Conservation (phyloP, 2,329 filamentous ascomycete species). For the Septoria petroselini region DNA sequence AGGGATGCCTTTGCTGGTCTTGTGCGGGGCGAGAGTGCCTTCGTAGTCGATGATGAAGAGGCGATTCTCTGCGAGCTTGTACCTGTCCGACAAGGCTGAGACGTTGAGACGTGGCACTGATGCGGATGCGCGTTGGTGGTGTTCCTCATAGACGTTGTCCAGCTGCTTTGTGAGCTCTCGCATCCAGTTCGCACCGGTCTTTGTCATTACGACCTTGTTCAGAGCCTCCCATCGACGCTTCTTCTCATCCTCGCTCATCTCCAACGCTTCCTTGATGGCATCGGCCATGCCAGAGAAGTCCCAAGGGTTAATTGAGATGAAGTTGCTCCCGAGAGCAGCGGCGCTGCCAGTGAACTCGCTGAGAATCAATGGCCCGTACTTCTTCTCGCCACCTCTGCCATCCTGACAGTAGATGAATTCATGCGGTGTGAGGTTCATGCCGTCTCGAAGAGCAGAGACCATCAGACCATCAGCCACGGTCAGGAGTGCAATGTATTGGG, state of each 20-base stretch:
- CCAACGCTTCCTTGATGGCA: conserved; percentile 77
- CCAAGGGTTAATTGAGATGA: conserved; percentile 91
- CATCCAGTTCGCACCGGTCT: conserved; percentile 85
- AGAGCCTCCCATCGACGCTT: conserved; percentile 70
- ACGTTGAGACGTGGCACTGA: conserved; percentile 82
- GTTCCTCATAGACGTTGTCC: conserved; percentile 74
- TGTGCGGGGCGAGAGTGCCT: conserved; percentile 84
- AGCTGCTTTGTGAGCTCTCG: conserved; percentile 69
- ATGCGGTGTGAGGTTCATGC: conserved; percentile 95
- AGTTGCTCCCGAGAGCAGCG: conserved; percentile 74
- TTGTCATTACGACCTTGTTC: conserved; percentile 68
- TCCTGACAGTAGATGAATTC: conserved; percentile 94
- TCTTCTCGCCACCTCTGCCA: conserved; percentile 71
- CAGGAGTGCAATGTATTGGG: conserved; percentile 87
- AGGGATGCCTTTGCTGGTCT: conserved; percentile 78
- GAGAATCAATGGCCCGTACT: conserved; percentile 82
- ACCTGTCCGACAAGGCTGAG: conserved; percentile 61
- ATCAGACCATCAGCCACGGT: conserved; percentile 88
- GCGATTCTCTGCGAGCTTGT: conserved; percentile 63
- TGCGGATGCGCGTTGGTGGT: conserved; percentile 78
- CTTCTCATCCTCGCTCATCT: conserved; percentile 75
- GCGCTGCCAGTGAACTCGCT: conserved; percentile 94
- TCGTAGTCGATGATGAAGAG: conserved; percentile 93
- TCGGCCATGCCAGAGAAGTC: conserved; percentile 78
- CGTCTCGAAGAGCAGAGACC: conserved; percentile 92